Evolutionary conservation across 2,329 filamentous ascomycete genomes (phyloP), one percentile per base, ranked within the genome.

Genomic region (Grosmannia penicillata): DNA sequence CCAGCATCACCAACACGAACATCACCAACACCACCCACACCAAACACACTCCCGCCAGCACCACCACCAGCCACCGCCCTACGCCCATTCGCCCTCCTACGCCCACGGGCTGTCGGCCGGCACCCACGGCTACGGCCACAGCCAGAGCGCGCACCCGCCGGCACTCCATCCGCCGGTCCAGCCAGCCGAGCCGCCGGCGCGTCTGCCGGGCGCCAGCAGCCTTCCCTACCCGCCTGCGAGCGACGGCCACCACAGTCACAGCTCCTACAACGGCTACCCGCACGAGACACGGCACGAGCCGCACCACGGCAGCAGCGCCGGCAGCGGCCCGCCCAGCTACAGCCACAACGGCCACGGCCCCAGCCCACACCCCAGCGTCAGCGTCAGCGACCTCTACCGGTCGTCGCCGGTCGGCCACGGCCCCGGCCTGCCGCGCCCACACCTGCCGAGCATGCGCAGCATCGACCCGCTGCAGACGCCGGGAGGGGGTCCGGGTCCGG

Each of bases 391-490:
- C 11, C 42, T 49, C 14, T 51, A 48, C 37, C 48, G 42, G 17
- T 18, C 42, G 15, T 40, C 47, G 15, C 47, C 46, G 8, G 31
- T 28, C 14, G 33, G 43, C 8, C 42, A 41, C 4, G 30, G 6
- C 5, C 37, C 43, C 42, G 21, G 23, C 24, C 42, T 40, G 19
- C 33, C 27, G 19, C 13, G 46, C 17, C 38, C 46, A 15, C 44
- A 49, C 3, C 41, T 52, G 19, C 50, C 50, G 30, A 50, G 50
- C 40, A 50, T 52, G 48, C 45, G 49, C 18, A 49, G 42, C 32
- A 45, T 51, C 9, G 50, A 48, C 17, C 34, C 41, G 14, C 41
- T 47, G 13, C 45, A 43, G 17, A 43, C 37, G 5, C 45, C 47
- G n/a, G n/a, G n/a, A n/a, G n/a, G n/a, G n/a, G n/a, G n/a, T n/a